Conservation (phyloP, 1,284 basidiomycete species). For the Sutorius eximius region DNA sequence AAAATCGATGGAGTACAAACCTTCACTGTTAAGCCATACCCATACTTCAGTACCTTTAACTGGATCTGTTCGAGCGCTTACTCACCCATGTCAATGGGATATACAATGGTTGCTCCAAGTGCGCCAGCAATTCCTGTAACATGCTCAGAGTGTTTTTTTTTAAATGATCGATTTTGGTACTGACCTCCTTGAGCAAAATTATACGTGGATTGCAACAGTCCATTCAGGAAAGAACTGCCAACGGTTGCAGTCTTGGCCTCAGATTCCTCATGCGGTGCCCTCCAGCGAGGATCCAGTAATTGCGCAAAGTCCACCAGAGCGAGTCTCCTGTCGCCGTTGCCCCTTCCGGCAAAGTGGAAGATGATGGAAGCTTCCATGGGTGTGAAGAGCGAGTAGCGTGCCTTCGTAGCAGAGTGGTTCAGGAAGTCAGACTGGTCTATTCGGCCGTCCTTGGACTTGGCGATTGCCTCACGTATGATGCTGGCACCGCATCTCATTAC, state of each 20-base stretch:
- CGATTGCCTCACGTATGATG: constrained; percentile 81
- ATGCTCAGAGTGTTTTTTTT: constrained; percentile 1
- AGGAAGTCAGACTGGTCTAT: constrained; percentile 85
- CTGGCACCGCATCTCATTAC: constrained; percentile 36
- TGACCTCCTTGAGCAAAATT: constrained; percentile 88
- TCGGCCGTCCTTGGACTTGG: constrained; percentile 89
- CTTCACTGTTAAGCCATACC: constrained; percentile 54
- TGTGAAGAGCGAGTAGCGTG: constrained; percentile 89
- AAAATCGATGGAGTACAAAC: constrained; percentile 41
- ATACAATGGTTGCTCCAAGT: constrained; percentile 89
- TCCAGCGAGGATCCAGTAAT: constrained; percentile 85
- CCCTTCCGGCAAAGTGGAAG: constrained; percentile 92
- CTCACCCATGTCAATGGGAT: constrained; percentile 91
- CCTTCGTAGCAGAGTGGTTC: constrained; percentile 69
- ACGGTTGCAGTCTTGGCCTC: constrained; percentile 36
- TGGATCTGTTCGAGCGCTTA: constrained; percentile 13
- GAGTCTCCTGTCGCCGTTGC: constrained; percentile 65
- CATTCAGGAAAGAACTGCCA: constrained; percentile 46
- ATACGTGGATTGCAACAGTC: constrained; percentile 69
- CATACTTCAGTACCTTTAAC: constrained; percentile 12
- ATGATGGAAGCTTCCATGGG: constrained; percentile 96
- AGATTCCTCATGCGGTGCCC: constrained; percentile 57
- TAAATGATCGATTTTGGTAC: constrained; percentile 14
- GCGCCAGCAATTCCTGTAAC: constrained; percentile 80
- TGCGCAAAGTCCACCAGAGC: constrained; percentile 87